Percentiles rank a stretch among this genome's conserved stretches.
phyloP scores from a whole-genome alignment of 2,329 filamentous ascomycete species.

The Penicillium sp. region DNA sequence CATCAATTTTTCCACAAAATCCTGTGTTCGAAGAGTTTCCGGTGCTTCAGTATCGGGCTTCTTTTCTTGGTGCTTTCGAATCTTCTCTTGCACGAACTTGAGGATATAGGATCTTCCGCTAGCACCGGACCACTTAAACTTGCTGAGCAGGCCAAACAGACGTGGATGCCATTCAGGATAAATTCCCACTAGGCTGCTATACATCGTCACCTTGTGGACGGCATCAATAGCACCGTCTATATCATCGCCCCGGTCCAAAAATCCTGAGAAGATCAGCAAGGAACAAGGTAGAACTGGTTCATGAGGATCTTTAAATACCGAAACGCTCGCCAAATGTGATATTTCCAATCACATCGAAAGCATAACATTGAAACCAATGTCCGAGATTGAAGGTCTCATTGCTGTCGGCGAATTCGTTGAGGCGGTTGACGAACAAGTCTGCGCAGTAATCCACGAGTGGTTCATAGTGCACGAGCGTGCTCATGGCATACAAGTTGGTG shows the following conservation, averaged over 20 bases:
- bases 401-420: slow-evolving; percentile 46
- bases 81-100: slow-evolving; percentile 42
- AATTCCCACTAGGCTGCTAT: slow-evolving; percentile 52
- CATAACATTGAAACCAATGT: slow-evolving; percentile 48
- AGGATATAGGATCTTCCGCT: slow-evolving; percentile 42
- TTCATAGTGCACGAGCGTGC: slow-evolving; percentile 57
- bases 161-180: slow-evolving; percentile 49
- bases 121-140: slow-evolving; percentile 39
- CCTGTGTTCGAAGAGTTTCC: slow-evolving; percentile 34
- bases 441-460: slow-evolving; percentile 57
- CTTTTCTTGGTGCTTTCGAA: neutral
- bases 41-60: slow-evolving; percentile 15
- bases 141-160: slow-evolving; percentile 40
- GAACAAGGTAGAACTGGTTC: no score
- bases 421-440: slow-evolving; percentile 47
- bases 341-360: slow-evolving; percentile 56
- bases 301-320: slow-evolving; percentile 23
- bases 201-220: slow-evolving; percentile 44
- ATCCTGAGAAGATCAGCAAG: slow-evolving; percentile 45
- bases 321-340: slow-evolving; percentile 52
- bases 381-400: slow-evolving; percentile 44
- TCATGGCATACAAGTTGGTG: slow-evolving; percentile 56
- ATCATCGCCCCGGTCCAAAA: slow-evolving; percentile 56
- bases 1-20: slow-evolving; percentile 54
- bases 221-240: slow-evolving; percentile 51